Conservation (phyloP, 805 yeast genomes). For the Kuraishia piskuri region DNA sequence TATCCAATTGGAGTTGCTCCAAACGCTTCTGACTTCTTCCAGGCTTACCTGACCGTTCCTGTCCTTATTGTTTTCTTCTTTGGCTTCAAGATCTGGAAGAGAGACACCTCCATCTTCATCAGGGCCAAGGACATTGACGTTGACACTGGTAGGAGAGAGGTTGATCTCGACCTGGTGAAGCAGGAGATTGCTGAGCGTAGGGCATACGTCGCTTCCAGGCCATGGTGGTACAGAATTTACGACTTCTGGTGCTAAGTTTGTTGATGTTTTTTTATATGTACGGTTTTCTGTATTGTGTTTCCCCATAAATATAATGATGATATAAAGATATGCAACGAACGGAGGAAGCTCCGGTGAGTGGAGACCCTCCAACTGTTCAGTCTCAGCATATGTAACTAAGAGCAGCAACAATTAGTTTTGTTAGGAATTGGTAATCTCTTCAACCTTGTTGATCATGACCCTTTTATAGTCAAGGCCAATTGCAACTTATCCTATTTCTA, state of each 20-base stretch:
- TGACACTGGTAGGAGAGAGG: constrained; percentile 55
- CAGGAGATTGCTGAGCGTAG: constrained; percentile 53
- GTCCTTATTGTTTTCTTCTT: constrained; percentile 44
- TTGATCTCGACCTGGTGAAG: constrained; percentile 45
- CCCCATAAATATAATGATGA: too few relatives aligned
- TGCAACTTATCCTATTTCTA: too few relatives aligned
- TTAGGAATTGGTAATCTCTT: too few relatives aligned
- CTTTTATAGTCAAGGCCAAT: too few relatives aligned
- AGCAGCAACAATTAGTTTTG: too few relatives aligned
- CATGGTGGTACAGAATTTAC: constrained; percentile 39
- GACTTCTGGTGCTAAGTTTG: constrained; percentile 43
- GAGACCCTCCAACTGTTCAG: too few relatives aligned
- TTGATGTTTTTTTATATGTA: too few relatives aligned
- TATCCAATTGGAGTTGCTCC: constrained; percentile 48
- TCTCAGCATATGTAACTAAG: too few relatives aligned
- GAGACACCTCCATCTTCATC: constrained; percentile 34
- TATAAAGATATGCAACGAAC: too few relatives aligned
- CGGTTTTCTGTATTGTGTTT: not conserved
- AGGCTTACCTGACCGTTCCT: constrained; percentile 56
- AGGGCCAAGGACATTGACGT: constrained; percentile 45
- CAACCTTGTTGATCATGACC: too few relatives aligned
- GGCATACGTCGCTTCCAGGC: constrained; percentile 36
- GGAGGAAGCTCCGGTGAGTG: too few relatives aligned
- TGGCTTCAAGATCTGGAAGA: constrained; percentile 12
- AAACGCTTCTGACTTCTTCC: constrained; percentile 53